Base-by-base conservation (phyloP, 1,284 basidiomycete genomes). In the Takashimella tepidaria region DNA sequence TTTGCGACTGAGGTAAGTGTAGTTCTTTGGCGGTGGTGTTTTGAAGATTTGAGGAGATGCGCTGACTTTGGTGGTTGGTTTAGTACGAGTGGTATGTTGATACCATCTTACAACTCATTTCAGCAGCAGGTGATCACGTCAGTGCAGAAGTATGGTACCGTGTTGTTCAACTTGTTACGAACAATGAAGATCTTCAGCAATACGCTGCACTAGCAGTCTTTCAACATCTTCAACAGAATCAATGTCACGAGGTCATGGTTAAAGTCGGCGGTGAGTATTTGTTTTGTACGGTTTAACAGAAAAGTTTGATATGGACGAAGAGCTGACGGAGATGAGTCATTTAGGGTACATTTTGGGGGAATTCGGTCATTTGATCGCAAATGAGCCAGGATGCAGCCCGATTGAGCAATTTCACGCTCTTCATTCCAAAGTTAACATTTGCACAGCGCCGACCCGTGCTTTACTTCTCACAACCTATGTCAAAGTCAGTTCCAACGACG, bases 91-190 rank as follows among this genome's bases (percentile, higher is more conserved):
- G 91, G 89, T 96, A 97, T 79, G 88, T 97, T 56, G 92, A 97
- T 74, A 97, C 92, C 54, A 90, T 98, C 64, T 77, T 98, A 62
- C 87, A 93, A 70, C 83, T 98, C 56, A 93, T 99, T 74, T 89
- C 89, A 68, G 86, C 92, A 46, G 96, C 96, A 4, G 96, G 96
- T 48, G 96, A 98, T 68, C 93, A 98, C 71, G 93, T 98, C 50
- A 92, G 95, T 50, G 95, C 98, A 60, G 93, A 98, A 78, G 93
- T 98, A 24, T 98, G 96, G 96, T 98, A 95, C 75, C 88, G 96
- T 50, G 92, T 98, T 41, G 87, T 98, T 20, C 96, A 98, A 72
- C 96, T 98, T 57, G 92, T 97, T 26, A 96, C 92, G 47, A 98
- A 98, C 73, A 98, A 95, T 46, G 95, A 98, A 72, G 92, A 98